Evolutionary conservation across 2,329 filamentous ascomycete genomes (phyloP), one percentile per base, ranked within the genome.

Genomic region (Fusarium dimerum): DNA sequence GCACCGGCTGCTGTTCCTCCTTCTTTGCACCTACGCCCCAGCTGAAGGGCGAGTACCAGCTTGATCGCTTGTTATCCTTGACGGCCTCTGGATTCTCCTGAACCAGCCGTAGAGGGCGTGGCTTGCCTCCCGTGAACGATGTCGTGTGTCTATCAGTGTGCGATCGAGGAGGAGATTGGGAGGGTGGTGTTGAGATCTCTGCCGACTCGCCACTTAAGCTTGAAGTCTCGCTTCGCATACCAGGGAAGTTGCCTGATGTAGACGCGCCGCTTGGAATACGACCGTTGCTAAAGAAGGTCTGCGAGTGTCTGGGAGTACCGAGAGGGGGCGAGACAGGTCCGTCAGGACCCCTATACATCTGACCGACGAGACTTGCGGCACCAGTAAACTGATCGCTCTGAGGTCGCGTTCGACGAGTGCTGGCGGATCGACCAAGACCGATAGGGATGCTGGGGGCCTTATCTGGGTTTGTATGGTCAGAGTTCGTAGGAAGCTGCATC

Each of bases 41-140:
- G 66, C 70, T 72, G 83, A 84, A 86, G 12, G 83, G 83, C 52
- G 86, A 80, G 55, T 72, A 73, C 85, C 85, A 88, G 69, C 83
- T 87, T 17, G 78, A 76, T 44, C 85, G 76, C 75, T 87, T 87
- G 64, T 80, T 81, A 48, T 73, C 68, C 62, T 78, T 77, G 54
- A 76, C 72, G 3, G 67, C 68, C 46, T 83, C 81, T 18, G 73
- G 70, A 60, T 87, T 87, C 74, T 96, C 90, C 72, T 94, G 89
- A 43, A 97, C 92, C 30, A 99, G 79, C 15, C 93, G 82, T 59
- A 99, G 76, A 7, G 93, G 93, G 36, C 92, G 83, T 52, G 95
- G 86, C 72, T 94, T 94, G 42, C 84, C 84, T 5, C 82, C 82
- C 50, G 83, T 74, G 57, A 82, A 83, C 2, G 63, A 65, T 20